Evolutionary conservation across 1,284 basidiomycete species (phyloP).

Genomic region (Cutaneotrichosporon sp.): DNA sequence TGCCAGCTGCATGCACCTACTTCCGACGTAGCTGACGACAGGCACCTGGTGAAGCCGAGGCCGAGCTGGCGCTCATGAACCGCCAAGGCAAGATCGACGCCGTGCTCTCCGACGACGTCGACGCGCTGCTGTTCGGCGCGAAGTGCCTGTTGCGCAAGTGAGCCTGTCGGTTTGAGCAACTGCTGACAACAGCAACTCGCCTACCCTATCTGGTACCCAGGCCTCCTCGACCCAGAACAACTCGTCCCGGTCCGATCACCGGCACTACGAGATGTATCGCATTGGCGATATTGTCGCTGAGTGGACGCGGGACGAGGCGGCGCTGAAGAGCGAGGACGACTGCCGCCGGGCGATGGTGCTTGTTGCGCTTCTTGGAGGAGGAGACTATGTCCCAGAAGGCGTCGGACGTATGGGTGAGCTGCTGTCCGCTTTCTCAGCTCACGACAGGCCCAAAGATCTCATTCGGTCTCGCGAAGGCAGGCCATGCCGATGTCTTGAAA

Average conservation of each 20-base stretch:
- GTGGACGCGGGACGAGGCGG: conserved; percentile 31
- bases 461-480: conserved; percentile 55
- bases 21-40: conserved; percentile 35
- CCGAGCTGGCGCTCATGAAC: conserved; percentile 88
- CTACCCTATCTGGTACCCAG: conserved; percentile 63
- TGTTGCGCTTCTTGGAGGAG: conserved; percentile 81
- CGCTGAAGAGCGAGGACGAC: conserved; percentile 48
- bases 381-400: conserved; percentile 76
- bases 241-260: conserved; percentile 55
- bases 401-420: conserved; percentile 38
- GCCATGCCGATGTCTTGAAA: conserved; percentile 59
- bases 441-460: conserved; percentile 51
- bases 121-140: conserved; percentile 89
- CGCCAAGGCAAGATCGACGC: conserved; percentile 80
- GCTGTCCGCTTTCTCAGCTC: conserved; percentile 1
- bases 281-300: conserved; percentile 57
- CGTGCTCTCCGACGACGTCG: conserved; percentile 89
- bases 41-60: conserved; percentile 96
- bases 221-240: conserved; percentile 19
- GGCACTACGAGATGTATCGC: conserved; percentile 69
- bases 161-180: conserved; percentile 20
- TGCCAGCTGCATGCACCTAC: conserved; percentile 15
- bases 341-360: conserved; percentile 77
- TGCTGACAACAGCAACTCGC: conserved; percentile 63
- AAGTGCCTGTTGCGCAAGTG: conserved; percentile 75